Evolutionary conservation across 192 early-diverging fungal species (phyloP), one percentile per base, ranked within the genome.

Genomic region (Umbelopsis sp.): DNA sequence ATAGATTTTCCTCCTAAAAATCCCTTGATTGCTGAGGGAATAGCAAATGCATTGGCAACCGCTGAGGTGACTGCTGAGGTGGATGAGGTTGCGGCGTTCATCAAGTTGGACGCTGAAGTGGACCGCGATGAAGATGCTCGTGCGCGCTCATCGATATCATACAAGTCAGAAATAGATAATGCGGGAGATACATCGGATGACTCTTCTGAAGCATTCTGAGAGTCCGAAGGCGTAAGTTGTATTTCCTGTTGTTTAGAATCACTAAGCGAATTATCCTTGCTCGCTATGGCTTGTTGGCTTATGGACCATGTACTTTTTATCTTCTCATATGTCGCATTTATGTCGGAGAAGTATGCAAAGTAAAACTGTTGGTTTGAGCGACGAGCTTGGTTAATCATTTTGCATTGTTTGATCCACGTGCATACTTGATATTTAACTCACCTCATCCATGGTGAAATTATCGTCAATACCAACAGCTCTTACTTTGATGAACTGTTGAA

Each of bases 331-430:
- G 83, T 76, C 20, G 49, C 55, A 3, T 77, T 66, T 13, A 81
- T 81, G 68, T 91, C 81, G 22, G 80, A 72, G 44, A 91, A 89
- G 76, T 88, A 89, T 4, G 89, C 84, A 71, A 91, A 91, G 44
- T 84, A 86, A 51, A 87, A 91, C 86, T 88, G 68, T 21, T 33
- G 0, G 0, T 12, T 4, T 1, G 30, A 3, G 16, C 13, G 9
- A 61, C 0, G 25, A 16, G 13, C 5, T 7, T 30, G 16, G 20
- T 21, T 22, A 7, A 37, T 6, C n/a, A n/a, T 27, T 9, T n/a
- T 46, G 2, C 7, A 12, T 4, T 33, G 15, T 45, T 20, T 41
- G 30, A n/a, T 27, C 6, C 5, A 13, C 45, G 12, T 67, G 6
- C 41, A n/a, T 46, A 23, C 15, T 10, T 12, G 1, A 47, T 46